Percentiles rank a stretch among this genome's conserved stretches.
Evolutionary conservation across 1,139 yeast species (phyloP).

Genomic region (Blastobotrys indianensis): DNA sequence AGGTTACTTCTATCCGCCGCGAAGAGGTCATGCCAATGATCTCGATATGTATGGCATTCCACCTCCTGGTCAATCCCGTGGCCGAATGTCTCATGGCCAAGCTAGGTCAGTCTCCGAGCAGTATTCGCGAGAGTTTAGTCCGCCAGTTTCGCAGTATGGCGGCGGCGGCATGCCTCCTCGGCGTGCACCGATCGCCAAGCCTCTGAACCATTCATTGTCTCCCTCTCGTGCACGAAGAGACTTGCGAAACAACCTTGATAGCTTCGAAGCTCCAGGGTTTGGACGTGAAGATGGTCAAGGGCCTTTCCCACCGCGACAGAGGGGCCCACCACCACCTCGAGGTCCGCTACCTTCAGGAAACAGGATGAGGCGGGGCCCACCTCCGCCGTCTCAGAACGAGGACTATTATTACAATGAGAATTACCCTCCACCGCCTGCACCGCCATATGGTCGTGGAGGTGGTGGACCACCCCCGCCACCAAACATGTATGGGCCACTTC

Average conservation of each 20-base stretch:
- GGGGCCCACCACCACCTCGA: slow-evolving; percentile 4
- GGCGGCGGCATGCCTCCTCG: too few species aligned
- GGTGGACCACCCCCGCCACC: slow-evolving; percentile 2
- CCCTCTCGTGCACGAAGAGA: slow-evolving; percentile 2
- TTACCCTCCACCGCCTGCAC: slow-evolving; percentile 1
- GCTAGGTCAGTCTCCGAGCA: too few species aligned
- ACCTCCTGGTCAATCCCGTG: too few species aligned
- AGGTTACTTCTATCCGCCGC: slow-evolving; percentile 8
- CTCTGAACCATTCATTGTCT: slow-evolving; percentile 2
- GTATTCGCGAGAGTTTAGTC: too few species aligned
- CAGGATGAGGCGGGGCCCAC: neutral
- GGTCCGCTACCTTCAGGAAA: neutral
- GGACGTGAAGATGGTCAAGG: slow-evolving; percentile 7
- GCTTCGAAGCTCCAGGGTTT: slow-evolving; percentile 20
- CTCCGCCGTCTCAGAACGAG: neutral
- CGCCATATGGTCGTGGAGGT: neutral
- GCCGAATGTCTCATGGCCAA: too few species aligned
- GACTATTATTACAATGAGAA: slow-evolving; percentile 1
- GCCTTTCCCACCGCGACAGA: slow-evolving; percentile 9
- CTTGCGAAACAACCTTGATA: slow-evolving; percentile 17
- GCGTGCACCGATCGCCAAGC: too few species aligned
- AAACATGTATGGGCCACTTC: neutral
- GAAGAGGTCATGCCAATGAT: neutral
- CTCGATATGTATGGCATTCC: too few species aligned
- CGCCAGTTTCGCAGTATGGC: too few species aligned